Percentiles rank a stretch among this genome's conserved stretches.
Evolutionary conservation across 441 rosid species (phyloP).

Genomic region (Aquilaria agallochum): DNA sequence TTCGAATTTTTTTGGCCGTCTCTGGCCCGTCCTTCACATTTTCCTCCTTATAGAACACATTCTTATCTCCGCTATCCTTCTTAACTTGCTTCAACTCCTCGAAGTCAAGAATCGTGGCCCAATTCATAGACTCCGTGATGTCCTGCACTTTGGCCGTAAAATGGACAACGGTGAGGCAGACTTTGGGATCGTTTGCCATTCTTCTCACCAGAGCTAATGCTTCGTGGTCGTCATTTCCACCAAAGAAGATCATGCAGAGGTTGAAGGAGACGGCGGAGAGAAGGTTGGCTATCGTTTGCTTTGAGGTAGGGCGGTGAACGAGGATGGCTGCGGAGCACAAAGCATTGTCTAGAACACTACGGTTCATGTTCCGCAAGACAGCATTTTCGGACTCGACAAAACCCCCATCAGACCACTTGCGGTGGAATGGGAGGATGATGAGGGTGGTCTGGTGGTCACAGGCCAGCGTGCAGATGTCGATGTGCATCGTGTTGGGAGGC

Average conservation of each 20-base stretch:
- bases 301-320: constrained; percentile 29
- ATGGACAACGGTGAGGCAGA: constrained; percentile 19
- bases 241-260: constrained; percentile 34
- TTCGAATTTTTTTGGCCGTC: constrained; percentile 15
- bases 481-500: constrained; percentile 24
- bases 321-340: constrained; percentile 62
- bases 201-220: constrained; percentile 24
- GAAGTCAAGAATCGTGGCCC: constrained; percentile 25
- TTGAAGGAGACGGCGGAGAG: neutral
- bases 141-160: constrained; percentile 6
- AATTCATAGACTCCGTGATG: neutral
- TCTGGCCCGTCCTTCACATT: constrained; percentile 19
- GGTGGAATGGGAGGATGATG: constrained; percentile 48
- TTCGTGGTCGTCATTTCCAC: constrained; percentile 39
- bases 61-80: constrained; percentile 2
- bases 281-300: neutral
- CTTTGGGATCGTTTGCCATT: constrained; percentile 22
- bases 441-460: constrained; percentile 32
- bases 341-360: constrained; percentile 36
- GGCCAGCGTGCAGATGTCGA: constrained; percentile 47
- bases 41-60: constrained; percentile 16
- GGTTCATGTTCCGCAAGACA: constrained; percentile 27
- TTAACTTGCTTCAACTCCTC: constrained; percentile 22
- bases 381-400: constrained; percentile 24
- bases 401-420: constrained; percentile 39